phyloP scores from a whole-genome alignment of 805 yeast genomes.

The Jamesozyma spencerorum region DNA sequence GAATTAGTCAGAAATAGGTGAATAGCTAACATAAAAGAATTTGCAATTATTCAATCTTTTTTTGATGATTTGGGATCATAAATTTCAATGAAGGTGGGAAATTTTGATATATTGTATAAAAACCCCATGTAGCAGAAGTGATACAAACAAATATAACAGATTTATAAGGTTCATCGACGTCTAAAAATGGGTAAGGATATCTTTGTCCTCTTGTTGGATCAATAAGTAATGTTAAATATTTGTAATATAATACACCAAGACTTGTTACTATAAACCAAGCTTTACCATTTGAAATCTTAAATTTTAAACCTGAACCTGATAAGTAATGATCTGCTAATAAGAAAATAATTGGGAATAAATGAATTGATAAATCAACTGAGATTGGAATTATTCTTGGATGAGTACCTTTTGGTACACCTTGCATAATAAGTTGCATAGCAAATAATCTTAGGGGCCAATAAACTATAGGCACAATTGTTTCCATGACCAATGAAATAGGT shows the following conservation, averaged over 20 bases:
- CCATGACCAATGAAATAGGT: conserved; percentile 49
- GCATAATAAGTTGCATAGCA: conserved; percentile 40
- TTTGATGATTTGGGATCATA: background rate
- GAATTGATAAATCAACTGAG: conserved; percentile 47
- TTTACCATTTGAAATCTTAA: conserved; percentile 25
- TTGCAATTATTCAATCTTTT: background rate
- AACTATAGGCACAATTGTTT: conserved; percentile 49
- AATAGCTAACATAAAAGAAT: background rate
- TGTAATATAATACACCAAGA: conserved; percentile 45
- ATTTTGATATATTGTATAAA: conserved; percentile 25
- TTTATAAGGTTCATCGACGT: conserved; percentile 40
- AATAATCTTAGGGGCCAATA: conserved; percentile 64
- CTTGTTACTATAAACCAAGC: conserved; percentile 35
- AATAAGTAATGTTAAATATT: conserved; percentile 39
- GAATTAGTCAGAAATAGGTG: background rate
- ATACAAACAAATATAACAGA: conserved; percentile 41
- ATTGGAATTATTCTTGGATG: conserved; percentile 35
- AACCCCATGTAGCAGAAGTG: conserved; percentile 30
- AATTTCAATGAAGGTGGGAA: conserved; percentile 17
- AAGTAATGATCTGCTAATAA: conserved; percentile 42
- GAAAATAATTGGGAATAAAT: conserved; percentile 48
- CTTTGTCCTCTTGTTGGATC: conserved; percentile 38
- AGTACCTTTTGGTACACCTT: conserved; percentile 18
- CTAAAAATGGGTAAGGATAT: conserved; percentile 63
- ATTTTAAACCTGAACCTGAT: conserved; percentile 40